Evolutionary conservation across 495 filamentous ascomycete species (phyloP).

Genomic region (Stereocaulon alpinum): DNA sequence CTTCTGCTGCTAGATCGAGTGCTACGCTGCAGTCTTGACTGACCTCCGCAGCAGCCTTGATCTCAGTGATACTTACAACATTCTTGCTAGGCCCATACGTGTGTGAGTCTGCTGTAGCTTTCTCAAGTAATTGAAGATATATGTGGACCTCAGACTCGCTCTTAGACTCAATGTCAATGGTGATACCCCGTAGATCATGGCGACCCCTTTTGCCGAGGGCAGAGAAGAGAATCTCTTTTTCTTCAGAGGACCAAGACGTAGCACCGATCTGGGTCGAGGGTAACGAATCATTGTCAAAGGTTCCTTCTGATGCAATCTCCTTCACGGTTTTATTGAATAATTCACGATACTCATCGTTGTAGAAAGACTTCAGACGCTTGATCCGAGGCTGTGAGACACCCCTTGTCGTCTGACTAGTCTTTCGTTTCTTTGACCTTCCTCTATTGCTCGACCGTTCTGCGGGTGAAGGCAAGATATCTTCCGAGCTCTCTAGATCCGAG

Average conservation of each 20-base stretch:
- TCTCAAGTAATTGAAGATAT: slow-evolving; percentile 52
- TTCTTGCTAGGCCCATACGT: slow-evolving; percentile 18
- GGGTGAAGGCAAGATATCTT: neutral
- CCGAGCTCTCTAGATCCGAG: neutral
- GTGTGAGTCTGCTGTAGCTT: slow-evolving; percentile 33
- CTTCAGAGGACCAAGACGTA: slow-evolving; percentile 54
- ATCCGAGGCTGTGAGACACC: slow-evolving; percentile 19
- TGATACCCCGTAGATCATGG: slow-evolving; percentile 48
- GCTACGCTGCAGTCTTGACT: slow-evolving; percentile 49
- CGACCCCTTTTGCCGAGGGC: slow-evolving; percentile 52
- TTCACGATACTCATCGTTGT: slow-evolving; percentile 46
- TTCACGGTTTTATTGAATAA: slow-evolving; percentile 48
- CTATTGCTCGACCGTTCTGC: slow-evolving; percentile 6
- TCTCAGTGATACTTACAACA: slow-evolving; percentile 30
- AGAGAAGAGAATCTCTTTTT: slow-evolving; percentile 62
- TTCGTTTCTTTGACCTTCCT: slow-evolving; percentile 10
- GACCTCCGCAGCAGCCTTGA: slow-evolving; percentile 67
- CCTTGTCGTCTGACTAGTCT: slow-evolving; percentile 24
- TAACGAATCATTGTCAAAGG: slow-evolving; percentile 19
- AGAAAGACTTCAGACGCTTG: slow-evolving; percentile 24
- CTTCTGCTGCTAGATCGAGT: slow-evolving; percentile 60
- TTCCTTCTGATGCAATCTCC: slow-evolving; percentile 25
- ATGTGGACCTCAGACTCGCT: slow-evolving; percentile 60
- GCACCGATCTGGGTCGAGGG: slow-evolving; percentile 50
- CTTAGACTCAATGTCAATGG: slow-evolving; percentile 58